These are phyloP conservation scores for Nemania sp. DNA, from an alignment of 2,329 filamentous ascomycete genomes.

Conservation along the genomic window DNA sequence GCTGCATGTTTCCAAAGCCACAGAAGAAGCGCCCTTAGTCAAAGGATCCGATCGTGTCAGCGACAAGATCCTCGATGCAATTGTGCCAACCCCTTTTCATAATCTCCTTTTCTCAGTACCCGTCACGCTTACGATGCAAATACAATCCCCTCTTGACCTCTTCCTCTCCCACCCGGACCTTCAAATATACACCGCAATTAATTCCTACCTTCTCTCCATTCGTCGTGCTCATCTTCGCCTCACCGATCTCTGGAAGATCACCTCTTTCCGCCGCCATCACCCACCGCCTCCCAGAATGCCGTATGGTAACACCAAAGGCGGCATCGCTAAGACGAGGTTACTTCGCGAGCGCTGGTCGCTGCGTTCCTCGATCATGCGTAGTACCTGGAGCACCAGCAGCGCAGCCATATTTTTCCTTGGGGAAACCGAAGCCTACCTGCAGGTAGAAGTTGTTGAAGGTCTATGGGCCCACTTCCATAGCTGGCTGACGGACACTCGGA, in stretches of 20 bases:
- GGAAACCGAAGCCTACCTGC: constrained; percentile 85
- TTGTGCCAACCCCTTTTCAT: constrained; percentile 66
- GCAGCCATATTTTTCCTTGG: constrained; percentile 87
- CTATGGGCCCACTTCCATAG: constrained; percentile 78
- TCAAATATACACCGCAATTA: constrained; percentile 79
- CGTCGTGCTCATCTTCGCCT: constrained; percentile 83
- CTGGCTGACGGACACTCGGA: constrained; percentile 64
- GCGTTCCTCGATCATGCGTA: constrained; percentile 71
- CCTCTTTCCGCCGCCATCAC: constrained; percentile 74
- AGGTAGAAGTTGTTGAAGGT: constrained; percentile 82
- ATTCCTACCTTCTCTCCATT: constrained; percentile 84
- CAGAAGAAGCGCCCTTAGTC: constrained; percentile 41
- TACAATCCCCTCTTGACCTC: constrained; percentile 80
- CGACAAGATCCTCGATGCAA: constrained; percentile 36
- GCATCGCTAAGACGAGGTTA: constrained; percentile 61
- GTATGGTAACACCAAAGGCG: constrained; percentile 62
- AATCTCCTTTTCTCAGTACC: constrained; percentile 82
- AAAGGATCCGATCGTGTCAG: constrained; percentile 40
- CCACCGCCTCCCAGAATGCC: constrained; percentile 70
- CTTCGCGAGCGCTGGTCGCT: constrained; percentile 66
- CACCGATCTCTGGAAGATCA: constrained; percentile 84
- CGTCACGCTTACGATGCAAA: constrained; percentile 69
- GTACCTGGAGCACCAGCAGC: constrained; percentile 86
- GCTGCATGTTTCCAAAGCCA: constrained; percentile 62
- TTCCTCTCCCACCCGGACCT: constrained; percentile 80